Conservation (phyloP, 805 yeast species). For the Dipodascus geniculatus region DNA sequence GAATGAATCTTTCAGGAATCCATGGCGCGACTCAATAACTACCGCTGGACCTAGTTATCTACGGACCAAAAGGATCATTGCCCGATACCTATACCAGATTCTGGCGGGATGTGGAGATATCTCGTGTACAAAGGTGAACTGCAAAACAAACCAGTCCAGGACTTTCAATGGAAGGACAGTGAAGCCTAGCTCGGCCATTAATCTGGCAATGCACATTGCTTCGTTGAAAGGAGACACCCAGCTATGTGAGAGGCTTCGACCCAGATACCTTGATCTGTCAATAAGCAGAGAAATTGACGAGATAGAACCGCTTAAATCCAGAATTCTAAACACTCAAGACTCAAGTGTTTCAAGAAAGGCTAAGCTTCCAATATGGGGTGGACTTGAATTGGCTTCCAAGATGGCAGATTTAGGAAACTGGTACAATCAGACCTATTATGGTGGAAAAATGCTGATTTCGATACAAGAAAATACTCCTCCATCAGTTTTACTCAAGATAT, state of each 20-base stretch:
- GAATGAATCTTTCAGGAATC: too few species aligned
- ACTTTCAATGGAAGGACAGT: slow-evolving; percentile 8
- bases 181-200: slow-evolving; percentile 6
- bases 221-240: slow-evolving; percentile 5
- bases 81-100: slow-evolving; percentile 12
- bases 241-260: slow-evolving; percentile 7
- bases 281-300: too few species aligned
- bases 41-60: not conserved
- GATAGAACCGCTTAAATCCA: slow-evolving; percentile 7
- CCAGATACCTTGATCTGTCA: too few species aligned
- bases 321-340: slow-evolving; percentile 1
- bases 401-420: not conserved
- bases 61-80: slow-evolving; percentile 2
- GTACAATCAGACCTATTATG: not conserved
- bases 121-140: slow-evolving; percentile 9
- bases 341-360: too few species aligned
- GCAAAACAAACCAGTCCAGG: slow-evolving; percentile 6
- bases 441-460: not conserved
- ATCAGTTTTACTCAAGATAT: not conserved
- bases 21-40: not conserved
- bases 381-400: not conserved
- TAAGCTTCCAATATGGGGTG: not conserved
- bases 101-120: slow-evolving; percentile 9
- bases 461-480: not conserved
- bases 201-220: slow-evolving; percentile 12